Conservation (phyloP, 108 stramenopile genomes). For the Nitzschia sp. region DNA sequence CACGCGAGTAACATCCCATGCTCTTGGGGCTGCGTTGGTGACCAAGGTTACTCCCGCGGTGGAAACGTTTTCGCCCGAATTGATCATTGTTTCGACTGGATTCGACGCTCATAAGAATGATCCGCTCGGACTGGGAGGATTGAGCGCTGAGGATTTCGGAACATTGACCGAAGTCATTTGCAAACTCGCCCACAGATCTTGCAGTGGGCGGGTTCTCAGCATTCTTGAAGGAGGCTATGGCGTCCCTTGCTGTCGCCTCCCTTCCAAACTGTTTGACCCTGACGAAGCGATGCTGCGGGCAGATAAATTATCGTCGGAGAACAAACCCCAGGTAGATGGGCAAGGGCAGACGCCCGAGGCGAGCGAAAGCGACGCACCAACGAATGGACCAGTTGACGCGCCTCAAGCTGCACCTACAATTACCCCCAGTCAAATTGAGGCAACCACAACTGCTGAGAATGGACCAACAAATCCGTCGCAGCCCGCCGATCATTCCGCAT, state of each 20-base stretch:
- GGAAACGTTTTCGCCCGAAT: conserved; percentile 89
- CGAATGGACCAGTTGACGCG: background rate
- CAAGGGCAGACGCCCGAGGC: too few relatives aligned
- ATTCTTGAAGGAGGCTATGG: conserved; percentile 99
- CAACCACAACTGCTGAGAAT: background rate
- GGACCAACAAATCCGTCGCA: background rate
- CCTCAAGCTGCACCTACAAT: background rate
- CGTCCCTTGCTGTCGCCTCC: conserved; percentile 79
- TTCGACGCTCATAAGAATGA: conserved; percentile 95
- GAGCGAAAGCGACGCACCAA: too few relatives aligned
- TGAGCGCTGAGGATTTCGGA: conserved; percentile 86
- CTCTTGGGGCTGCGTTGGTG: conserved; percentile 74
- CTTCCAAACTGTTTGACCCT: conserved; percentile 1
- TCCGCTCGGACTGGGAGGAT: conserved; percentile 83
- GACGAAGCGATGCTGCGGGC: background rate
- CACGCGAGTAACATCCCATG: conserved; percentile 64
- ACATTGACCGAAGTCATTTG: conserved; percentile 83
- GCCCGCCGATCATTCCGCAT: background rate
- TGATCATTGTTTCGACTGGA: conserved; percentile 95
- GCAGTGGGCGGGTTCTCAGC: conserved; percentile 92
- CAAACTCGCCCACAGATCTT: conserved; percentile 80
- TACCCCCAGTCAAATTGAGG: background rate
- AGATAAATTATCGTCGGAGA: background rate
- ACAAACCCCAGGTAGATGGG: background rate
- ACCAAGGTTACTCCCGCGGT: conserved; percentile 82